A percentile compares a stretch with the other conserved stretches of the same genome.
Evolutionary conservation across 2,329 filamentous ascomycete species (phyloP).

Genomic region (Alternaria burnsii): DNA sequence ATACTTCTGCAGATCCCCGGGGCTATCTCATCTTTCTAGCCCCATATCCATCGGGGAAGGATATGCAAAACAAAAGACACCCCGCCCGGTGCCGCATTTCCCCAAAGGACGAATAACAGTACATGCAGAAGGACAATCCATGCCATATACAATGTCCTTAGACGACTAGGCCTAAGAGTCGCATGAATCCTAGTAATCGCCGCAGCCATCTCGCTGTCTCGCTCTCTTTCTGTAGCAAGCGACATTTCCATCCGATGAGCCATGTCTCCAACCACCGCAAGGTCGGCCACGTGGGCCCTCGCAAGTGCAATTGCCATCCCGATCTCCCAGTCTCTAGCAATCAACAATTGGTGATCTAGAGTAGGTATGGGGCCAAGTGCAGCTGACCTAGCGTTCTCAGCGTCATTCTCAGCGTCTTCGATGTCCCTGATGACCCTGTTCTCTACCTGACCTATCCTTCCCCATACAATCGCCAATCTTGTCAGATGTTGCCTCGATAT

Average conservation of each 20-base stretch:
- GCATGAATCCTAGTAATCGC: background rate
- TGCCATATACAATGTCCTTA: background rate
- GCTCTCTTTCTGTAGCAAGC: background rate
- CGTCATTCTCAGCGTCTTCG: background rate
- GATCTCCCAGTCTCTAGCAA: background rate
- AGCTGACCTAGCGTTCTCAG: background rate
- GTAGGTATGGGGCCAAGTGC: too few species aligned
- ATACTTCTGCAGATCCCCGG: background rate
- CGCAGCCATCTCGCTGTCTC: background rate
- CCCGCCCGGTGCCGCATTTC: too few species aligned
- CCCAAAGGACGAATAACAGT: background rate
- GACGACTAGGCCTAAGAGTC: background rate
- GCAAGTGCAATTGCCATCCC: background rate
- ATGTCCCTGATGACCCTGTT: background rate
- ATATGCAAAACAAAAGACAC: too few species aligned
- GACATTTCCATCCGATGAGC: background rate
- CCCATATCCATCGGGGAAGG: too few species aligned
- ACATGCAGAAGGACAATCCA: background rate
- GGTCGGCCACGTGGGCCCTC: too few species aligned
- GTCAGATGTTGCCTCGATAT: background rate
- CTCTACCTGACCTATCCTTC: background rate
- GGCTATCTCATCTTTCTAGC: background rate
- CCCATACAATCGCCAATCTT: background rate
- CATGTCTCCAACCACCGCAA: too few species aligned
- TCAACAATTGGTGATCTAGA: too few species aligned